Percentiles rank a stretch among this genome's conserved stretches.
phyloP scores from a whole-genome alignment of 345 rosid species.

The Clausena lansium region DNA sequence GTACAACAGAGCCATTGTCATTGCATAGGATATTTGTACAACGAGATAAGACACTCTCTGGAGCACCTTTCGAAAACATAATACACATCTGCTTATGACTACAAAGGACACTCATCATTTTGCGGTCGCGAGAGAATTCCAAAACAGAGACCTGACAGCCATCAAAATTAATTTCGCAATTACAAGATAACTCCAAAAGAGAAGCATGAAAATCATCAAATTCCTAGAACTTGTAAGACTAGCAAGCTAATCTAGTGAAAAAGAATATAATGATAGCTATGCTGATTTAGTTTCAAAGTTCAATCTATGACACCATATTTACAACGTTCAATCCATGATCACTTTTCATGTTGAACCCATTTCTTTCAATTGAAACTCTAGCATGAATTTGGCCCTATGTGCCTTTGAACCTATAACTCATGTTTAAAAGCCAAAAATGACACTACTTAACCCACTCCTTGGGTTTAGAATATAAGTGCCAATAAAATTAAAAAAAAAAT shows the following conservation, averaged over 20 bases:
- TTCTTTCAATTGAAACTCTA: neutral
- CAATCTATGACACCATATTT: neutral
- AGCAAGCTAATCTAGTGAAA: slow-evolving; percentile 10
- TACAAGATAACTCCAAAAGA: slow-evolving; percentile 83
- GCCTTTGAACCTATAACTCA: neutral
- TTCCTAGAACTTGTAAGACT: slow-evolving; percentile 13
- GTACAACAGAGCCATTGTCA: slow-evolving; percentile 75
- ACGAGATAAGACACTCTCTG: slow-evolving; percentile 86
- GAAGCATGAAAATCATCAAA: slow-evolving; percentile 56
- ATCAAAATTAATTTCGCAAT: slow-evolving; percentile 71
- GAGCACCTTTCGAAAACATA: slow-evolving; percentile 97
- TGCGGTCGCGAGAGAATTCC: slow-evolving; percentile 98
- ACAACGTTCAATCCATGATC: neutral
- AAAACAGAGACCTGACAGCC: slow-evolving; percentile 67
- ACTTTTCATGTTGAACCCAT: neutral
- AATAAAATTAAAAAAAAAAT: neutral
- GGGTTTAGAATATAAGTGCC: too few relatives aligned
- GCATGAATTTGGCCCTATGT: neutral
- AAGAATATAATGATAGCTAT: neutral
- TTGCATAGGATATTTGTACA: slow-evolving; percentile 82
- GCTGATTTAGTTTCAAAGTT: slow-evolving; percentile 1
- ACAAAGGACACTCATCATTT: slow-evolving; percentile 97
- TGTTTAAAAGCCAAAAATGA: neutral
- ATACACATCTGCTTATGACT: slow-evolving; percentile 66
- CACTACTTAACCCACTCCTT: neutral